Conservation (phyloP, 352 stramenopile genomes). For the Globisporangium mamillatum region DNA sequence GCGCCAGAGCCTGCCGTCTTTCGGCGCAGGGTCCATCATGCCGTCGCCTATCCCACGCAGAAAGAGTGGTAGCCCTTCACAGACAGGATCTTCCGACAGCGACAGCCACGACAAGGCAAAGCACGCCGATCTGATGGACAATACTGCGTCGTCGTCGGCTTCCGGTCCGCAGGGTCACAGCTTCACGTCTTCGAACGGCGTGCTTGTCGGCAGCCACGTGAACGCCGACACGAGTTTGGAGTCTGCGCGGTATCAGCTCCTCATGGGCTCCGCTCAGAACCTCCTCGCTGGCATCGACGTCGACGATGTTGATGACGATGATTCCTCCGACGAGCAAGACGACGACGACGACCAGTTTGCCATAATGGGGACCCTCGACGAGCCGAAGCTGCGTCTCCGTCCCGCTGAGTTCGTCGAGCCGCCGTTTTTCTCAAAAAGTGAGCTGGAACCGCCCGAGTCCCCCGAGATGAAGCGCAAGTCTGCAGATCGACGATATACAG, state of each 20-base stretch:
- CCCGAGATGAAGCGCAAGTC: constrained; percentile 11
- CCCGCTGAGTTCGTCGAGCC: not conserved
- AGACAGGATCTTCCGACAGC: constrained; percentile 7
- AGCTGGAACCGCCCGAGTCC: constrained; percentile 19
- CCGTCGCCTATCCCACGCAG: constrained; percentile 14
- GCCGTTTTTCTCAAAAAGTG: constrained; percentile 38
- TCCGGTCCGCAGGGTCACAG: constrained; percentile 11
- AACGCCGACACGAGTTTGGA: constrained; percentile 16
- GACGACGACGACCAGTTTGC: constrained; percentile 34
- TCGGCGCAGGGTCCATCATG: constrained; percentile 8
- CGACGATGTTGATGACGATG: constrained; percentile 26
- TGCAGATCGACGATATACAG: constrained; percentile 10
- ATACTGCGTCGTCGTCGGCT: constrained; percentile 16
- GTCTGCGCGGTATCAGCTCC: constrained; percentile 14
- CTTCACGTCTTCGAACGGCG: constrained; percentile 17
- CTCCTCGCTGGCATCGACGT: constrained; percentile 24
- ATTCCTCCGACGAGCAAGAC: constrained; percentile 35
- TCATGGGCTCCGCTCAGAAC: constrained; percentile 14
- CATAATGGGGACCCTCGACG: constrained; percentile 20
- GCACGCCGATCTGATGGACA: constrained; percentile 11
- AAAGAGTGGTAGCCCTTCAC: constrained; percentile 11
- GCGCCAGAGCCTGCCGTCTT: constrained; percentile 16
- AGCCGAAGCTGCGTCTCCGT: constrained; percentile 7
- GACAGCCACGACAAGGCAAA: constrained; percentile 13
- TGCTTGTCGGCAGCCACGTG: constrained; percentile 11